Percentiles rank a stretch among this genome's conserved stretches.
Conservation (phyloP, 768 basidiomycete genomes). For the Collybia nuda region DNA sequence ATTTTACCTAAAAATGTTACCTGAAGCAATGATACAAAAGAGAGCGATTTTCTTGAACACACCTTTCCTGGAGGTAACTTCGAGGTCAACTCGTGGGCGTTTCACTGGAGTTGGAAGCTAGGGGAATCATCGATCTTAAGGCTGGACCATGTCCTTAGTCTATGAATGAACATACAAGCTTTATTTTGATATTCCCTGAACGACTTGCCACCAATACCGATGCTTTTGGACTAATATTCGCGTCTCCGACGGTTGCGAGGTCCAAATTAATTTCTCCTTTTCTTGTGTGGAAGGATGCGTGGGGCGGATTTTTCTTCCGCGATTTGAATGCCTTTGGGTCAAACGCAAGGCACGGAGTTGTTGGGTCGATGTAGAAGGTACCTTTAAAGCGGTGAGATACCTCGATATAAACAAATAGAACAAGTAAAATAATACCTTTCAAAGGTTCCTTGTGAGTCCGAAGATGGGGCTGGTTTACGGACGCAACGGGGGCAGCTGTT, state of each 20-base stretch:
- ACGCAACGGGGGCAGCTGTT: too few species aligned
- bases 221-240: constrained; percentile 26
- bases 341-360: constrained; percentile 23
- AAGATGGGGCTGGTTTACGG: too few species aligned
- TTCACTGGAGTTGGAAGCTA: constrained; percentile 30
- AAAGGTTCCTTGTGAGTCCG: too few species aligned
- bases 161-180: constrained; percentile 27
- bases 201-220: constrained; percentile 33
- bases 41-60: background rate
- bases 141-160: background rate
- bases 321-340: constrained; percentile 19
- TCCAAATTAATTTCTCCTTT: constrained; percentile 37
- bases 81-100: constrained; percentile 35
- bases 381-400: constrained; percentile 21
- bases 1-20: constrained; percentile 21
- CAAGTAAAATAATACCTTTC: too few species aligned
- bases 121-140: background rate
- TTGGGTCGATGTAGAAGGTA: constrained; percentile 41
- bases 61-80: constrained; percentile 35
- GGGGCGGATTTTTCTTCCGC: constrained; percentile 26
- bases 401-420: too few species aligned
- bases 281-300: constrained; percentile 43
- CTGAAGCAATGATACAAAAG: constrained; percentile 6
- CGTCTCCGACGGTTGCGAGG: constrained; percentile 37
- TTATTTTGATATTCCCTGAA: constrained; percentile 36